Percentiles rank a stretch among this genome's conserved stretches.
These are phyloP conservation scores for Pyricularia sp. DNA, from an alignment of 2,329 filamentous ascomycete genomes.

Conservation along the genomic window DNA sequence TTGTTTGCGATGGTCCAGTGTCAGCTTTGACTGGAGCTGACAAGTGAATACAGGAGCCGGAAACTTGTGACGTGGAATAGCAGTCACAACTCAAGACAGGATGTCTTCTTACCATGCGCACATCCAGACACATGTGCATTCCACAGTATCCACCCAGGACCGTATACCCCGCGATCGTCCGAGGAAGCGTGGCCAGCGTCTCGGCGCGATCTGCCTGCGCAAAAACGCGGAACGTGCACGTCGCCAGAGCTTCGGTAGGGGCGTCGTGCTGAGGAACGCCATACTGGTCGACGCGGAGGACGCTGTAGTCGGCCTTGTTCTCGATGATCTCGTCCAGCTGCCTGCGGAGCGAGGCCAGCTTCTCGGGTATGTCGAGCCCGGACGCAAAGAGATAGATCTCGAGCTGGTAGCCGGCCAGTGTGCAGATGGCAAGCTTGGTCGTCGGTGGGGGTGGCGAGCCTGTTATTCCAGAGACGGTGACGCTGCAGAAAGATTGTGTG, in stretches of 20 bases:
- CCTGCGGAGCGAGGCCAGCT: slow-evolving; percentile 17
- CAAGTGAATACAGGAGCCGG: neutral
- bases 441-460: slow-evolving; percentile 36
- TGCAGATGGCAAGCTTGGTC: slow-evolving; percentile 40
- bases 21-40: neutral
- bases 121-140: slow-evolving; percentile 24
- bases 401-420: slow-evolving; percentile 18
- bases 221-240: slow-evolving; percentile 31
- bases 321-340: slow-evolving; percentile 18
- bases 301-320: slow-evolving; percentile 15
- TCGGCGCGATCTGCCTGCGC: slow-evolving; percentile 19
- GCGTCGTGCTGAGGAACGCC: slow-evolving; percentile 15
- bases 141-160: slow-evolving; percentile 19
- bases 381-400: slow-evolving; percentile 16
- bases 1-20: neutral
- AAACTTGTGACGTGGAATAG: neutral
- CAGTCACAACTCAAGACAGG: neutral
- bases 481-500: slow-evolving; percentile 8
- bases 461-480: slow-evolving; percentile 28
- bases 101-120: slow-evolving; percentile 15
- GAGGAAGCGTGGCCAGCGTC: neutral
- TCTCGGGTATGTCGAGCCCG: slow-evolving; percentile 16
- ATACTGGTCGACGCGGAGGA: slow-evolving; percentile 20
- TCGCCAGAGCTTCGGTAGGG: slow-evolving; percentile 24
- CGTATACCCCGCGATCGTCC: slow-evolving; percentile 7